Evolutionary conservation across 164 flowering plant genomes (phyloP).

Genomic region (Aristolochia contorta): DNA sequence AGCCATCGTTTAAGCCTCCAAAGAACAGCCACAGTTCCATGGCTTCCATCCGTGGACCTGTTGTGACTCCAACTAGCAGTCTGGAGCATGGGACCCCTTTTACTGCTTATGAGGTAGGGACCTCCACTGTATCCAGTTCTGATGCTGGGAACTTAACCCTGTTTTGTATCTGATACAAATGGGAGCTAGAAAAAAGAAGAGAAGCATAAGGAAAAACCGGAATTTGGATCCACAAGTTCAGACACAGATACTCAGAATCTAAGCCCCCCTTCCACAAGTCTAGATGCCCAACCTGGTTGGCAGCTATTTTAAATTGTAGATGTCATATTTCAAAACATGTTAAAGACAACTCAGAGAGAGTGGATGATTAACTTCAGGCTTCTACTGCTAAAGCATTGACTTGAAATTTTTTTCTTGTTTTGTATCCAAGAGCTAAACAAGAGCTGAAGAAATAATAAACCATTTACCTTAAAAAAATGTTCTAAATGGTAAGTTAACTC

Average conservation of each 20-base stretch:
- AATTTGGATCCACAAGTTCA: constrained; percentile 38
- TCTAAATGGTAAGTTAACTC: too few species aligned
- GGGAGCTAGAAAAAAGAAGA: constrained; percentile 27
- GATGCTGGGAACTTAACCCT: constrained; percentile 60
- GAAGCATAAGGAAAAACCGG: constrained; percentile 12
- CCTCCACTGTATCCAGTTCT: constrained; percentile 78
- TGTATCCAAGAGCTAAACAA: too few species aligned
- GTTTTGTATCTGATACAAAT: constrained; percentile 25
- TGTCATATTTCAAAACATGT: too few species aligned
- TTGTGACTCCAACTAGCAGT: too few species aligned
- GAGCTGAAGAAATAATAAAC: too few species aligned
- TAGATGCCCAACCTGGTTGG: constrained; percentile 34
- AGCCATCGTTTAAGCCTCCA: constrained; percentile 10
- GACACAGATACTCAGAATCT: constrained; percentile 47
- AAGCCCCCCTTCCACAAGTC: constrained; percentile 22
- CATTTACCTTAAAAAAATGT: too few species aligned
- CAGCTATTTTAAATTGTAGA: too few species aligned
- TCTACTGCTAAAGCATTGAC: too few species aligned
- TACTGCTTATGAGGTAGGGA: constrained; percentile 55
- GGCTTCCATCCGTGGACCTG: constrained; percentile 42
- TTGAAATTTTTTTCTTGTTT: too few species aligned
- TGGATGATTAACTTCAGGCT: too few species aligned
- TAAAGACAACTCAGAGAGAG: too few species aligned
- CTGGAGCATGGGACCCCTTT: constrained; percentile 37
- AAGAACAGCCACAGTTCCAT: constrained; percentile 15